Percentiles rank a stretch among this genome's conserved stretches.
Evolutionary conservation across 2,329 filamentous ascomycete species (phyloP).

Genomic region (Neospermospora avenae): DNA sequence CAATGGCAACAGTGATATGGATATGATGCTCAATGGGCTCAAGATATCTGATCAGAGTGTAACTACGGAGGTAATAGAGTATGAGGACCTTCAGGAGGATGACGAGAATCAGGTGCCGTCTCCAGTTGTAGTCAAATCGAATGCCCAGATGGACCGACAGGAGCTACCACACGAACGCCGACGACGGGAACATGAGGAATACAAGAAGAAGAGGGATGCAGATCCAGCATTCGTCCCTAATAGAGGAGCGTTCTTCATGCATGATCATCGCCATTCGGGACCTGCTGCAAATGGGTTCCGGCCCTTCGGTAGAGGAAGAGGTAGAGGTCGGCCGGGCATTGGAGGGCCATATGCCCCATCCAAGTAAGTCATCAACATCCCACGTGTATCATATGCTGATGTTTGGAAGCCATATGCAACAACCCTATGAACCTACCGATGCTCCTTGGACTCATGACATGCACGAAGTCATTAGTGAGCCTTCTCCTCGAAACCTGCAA

Average conservation of each 20-base stretch:
- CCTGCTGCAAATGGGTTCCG: conserved; percentile 75
- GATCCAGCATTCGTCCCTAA: conserved; percentile 94
- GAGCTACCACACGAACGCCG: conserved; percentile 66
- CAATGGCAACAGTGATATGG: conserved; percentile 45
- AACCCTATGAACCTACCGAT: conserved; percentile 58
- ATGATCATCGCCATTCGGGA: conserved; percentile 83
- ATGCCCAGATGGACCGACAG: conserved; percentile 41
- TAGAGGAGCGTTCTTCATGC: conserved; percentile 93
- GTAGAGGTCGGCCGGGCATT: conserved; percentile 56
- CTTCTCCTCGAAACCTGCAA: conserved; percentile 31
- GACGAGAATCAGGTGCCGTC: conserved; percentile 28
- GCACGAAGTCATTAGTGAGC: conserved; percentile 67
- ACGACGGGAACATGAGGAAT: conserved; percentile 85
- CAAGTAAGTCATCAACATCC: conserved; percentile 50
- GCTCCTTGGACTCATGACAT: conserved; percentile 92
- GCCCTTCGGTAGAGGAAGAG: conserved; percentile 62
- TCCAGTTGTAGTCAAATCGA: conserved; percentile 37
- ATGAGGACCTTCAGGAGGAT: conserved; percentile 34
- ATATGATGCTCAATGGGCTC: conserved; percentile 54
- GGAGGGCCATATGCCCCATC: conserved; percentile 57
- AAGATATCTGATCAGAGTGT: conserved; percentile 30
- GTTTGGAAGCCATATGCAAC: conserved; percentile 42
- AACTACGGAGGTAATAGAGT: conserved; percentile 27
- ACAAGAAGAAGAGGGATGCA: conserved; percentile 80
- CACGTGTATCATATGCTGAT: conserved; percentile 27